These are phyloP conservation scores for Zygotorulaspora chibaensis DNA, from an alignment of 805 yeast species.

Conservation along the genomic window DNA sequence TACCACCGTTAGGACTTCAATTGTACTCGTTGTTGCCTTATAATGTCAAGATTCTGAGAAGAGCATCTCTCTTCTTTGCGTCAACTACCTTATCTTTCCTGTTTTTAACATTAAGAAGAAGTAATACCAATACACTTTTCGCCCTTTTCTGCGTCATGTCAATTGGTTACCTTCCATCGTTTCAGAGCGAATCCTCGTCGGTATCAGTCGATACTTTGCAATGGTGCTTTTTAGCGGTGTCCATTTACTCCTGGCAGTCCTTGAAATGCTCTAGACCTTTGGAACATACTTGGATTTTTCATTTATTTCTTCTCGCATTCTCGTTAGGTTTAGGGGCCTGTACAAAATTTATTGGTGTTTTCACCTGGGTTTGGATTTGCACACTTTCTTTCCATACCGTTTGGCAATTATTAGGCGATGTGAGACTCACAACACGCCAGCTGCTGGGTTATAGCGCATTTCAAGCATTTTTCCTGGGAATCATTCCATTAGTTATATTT, in stretches of 20 bases:
- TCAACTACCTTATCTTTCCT: conserved; percentile 14
- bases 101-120: conserved; percentile 22
- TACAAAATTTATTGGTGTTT: conserved; percentile 67
- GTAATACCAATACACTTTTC: conserved; percentile 40
- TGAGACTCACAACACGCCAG: conserved; percentile 39
- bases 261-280: conserved; percentile 46
- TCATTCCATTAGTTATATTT: conserved; percentile 58
- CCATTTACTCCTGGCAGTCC: conserved; percentile 49
- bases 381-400: conserved; percentile 44
- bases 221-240: conserved; percentile 43
- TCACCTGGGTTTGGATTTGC: conserved; percentile 64
- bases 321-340: conserved; percentile 54
- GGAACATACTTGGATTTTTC: conserved; percentile 48
- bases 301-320: conserved; percentile 46
- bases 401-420: conserved; percentile 72
- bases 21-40: conserved; percentile 15
- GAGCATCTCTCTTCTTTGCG: conserved; percentile 11
- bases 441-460: conserved; percentile 40
- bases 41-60: conserved; percentile 10
- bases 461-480: conserved; percentile 42
- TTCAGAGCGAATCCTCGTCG: conserved; percentile 12
- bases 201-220: conserved; percentile 39
- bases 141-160: conserved; percentile 34
- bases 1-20: conserved; percentile 27
- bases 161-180: conserved; percentile 19